These are phyloP conservation scores for Vaccinium macrocarpon DNA, from an alignment of 148 eudicot species.

Conservation along the genomic window DNA sequence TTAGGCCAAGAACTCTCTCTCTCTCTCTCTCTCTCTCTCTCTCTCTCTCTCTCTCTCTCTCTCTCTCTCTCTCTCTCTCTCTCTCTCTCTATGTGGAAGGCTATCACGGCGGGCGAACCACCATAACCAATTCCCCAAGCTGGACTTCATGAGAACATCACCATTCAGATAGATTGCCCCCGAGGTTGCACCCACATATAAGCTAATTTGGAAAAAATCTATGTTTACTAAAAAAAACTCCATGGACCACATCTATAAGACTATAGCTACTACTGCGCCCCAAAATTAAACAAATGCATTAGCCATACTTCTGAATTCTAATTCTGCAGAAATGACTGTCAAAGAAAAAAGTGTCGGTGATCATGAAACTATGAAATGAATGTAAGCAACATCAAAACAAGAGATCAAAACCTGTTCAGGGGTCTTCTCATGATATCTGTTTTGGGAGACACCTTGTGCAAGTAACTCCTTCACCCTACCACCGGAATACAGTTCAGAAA, in stretches of 20 bases:
- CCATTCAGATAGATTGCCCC: not conserved
- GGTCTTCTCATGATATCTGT: constrained; percentile 86
- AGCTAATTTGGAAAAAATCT: not conserved
- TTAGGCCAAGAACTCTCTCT: too few species aligned
- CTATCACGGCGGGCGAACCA: not conserved
- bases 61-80: too few species aligned
- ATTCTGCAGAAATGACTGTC: not conserved
- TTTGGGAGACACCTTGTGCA: constrained; percentile 90
- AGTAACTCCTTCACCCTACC: constrained; percentile 93
- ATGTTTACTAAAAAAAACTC: not conserved
- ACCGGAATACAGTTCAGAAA: constrained; percentile 77
- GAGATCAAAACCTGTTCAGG: constrained; percentile 68
- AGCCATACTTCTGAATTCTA: not conserved
- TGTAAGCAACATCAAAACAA: not conserved
- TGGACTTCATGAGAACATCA: not conserved
- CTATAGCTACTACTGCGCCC: not conserved
- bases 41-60: too few species aligned
- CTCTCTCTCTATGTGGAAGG: not conserved
- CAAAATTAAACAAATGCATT: not conserved
- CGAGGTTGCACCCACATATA: not conserved
- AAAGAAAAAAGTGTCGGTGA: not conserved
- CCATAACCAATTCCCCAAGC: not conserved
- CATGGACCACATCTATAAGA: not conserved
- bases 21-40: too few species aligned
- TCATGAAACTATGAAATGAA: not conserved